Percentiles rank a stretch among this genome's conserved stretches.
Conservation (phyloP, 225 moss, liverwort and hornwort species). For the Polytrichum commune region DNA sequence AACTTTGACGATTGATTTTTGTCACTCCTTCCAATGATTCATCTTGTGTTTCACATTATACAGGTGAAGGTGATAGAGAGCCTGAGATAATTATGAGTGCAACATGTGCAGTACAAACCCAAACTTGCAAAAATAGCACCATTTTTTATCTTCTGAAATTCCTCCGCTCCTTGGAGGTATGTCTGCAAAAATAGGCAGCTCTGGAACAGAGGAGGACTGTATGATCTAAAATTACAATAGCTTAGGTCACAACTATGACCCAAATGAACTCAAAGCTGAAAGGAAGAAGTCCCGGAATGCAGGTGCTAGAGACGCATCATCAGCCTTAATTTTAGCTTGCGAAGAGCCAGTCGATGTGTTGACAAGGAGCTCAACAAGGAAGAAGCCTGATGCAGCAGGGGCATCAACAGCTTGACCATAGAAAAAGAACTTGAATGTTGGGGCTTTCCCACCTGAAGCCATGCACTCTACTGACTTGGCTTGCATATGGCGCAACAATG, state of each 20-base stretch:
- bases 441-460: constrained; percentile 91
- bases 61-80: too few relatives aligned
- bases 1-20: too few relatives aligned
- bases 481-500: constrained; percentile 91
- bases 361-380: constrained; percentile 86
- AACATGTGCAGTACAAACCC: too few relatives aligned
- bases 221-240: not conserved
- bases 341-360: constrained; percentile 80
- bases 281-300: constrained; percentile 78
- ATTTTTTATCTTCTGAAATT: too few relatives aligned
- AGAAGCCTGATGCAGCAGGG: constrained; percentile 68
- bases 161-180: too few relatives aligned
- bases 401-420: constrained; percentile 79
- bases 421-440: constrained; percentile 90
- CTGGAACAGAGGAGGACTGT: too few relatives aligned
- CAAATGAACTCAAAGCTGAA: constrained; percentile 76
- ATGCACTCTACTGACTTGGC: constrained; percentile 81
- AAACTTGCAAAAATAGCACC: too few relatives aligned
- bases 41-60: too few relatives aligned
- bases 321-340: constrained; percentile 88
- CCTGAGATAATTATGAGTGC: too few relatives aligned
- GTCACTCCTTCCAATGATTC: too few relatives aligned
- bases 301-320: constrained; percentile 78
- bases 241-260: constrained; percentile 17
- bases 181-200: too few relatives aligned